Evolutionary conservation across 2,329 filamentous ascomycete species (phyloP).

Genomic region (Akanthomyces lecanii): DNA sequence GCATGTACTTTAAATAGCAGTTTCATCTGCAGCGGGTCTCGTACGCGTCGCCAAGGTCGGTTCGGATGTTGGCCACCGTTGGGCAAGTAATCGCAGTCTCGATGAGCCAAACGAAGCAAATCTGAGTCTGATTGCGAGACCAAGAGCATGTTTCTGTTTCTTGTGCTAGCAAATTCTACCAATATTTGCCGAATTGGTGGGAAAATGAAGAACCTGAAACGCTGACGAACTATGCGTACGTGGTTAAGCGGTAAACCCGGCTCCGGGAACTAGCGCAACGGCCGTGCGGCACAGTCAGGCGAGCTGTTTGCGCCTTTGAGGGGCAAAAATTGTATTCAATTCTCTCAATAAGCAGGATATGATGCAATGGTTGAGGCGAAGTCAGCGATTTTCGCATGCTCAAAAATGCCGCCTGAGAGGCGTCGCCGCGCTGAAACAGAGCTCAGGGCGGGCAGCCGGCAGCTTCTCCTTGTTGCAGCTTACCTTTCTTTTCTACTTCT

Average conservation of each 20-base stretch:
- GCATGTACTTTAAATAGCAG: neutral
- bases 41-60: too few species aligned
- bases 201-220: neutral
- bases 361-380: neutral
- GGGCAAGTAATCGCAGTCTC: too few species aligned
- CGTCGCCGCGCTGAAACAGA: neutral
- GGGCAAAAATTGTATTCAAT: neutral
- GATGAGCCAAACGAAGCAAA: neutral
- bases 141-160: neutral
- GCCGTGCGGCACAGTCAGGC: slow-evolving; percentile 12
- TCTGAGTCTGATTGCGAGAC: neutral
- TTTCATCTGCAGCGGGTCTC: neutral
- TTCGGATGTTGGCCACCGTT: neutral
- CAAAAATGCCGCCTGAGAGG: neutral
- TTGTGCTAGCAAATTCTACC: neutral
- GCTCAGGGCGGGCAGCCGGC: neutral
- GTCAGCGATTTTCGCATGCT: neutral
- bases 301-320: neutral
- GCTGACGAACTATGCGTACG: neutral
- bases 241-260: neutral
- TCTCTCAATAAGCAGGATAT: neutral
- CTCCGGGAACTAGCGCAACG: neutral
- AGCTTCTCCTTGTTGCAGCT: neutral
- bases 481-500: neutral
- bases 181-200: neutral